These are phyloP conservation scores for Phytopythium boreale DNA, from an alignment of 352 stramenopile species.

Conservation along the genomic window DNA sequence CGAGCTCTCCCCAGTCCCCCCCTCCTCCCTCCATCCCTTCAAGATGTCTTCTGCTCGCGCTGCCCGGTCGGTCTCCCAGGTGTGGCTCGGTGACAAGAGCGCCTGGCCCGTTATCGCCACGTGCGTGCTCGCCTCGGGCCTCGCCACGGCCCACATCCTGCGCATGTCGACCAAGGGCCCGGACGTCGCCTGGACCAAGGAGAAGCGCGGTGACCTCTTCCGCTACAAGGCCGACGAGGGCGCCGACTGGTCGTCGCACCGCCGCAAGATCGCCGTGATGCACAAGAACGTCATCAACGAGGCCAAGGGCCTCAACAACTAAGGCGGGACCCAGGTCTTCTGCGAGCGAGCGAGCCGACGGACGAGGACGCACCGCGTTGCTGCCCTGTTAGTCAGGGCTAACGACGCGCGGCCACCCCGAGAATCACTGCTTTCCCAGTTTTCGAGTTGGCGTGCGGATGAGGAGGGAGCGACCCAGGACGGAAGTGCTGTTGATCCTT, in stretches of 20 bases:
- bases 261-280: slow-evolving; percentile 59
- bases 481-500: background rate
- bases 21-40: slow-evolving; percentile 13
- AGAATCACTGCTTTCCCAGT: background rate
- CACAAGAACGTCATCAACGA: slow-evolving; percentile 82
- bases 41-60: slow-evolving; percentile 54
- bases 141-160: slow-evolving; percentile 74
- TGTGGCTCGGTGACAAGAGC: slow-evolving; percentile 73
- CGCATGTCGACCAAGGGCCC: slow-evolving; percentile 68
- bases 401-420: background rate
- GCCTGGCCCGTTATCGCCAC: slow-evolving; percentile 76
- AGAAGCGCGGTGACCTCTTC: slow-evolving; percentile 70
- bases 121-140: slow-evolving; percentile 52
- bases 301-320: slow-evolving; percentile 65
- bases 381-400: background rate
- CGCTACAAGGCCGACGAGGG: slow-evolving; percentile 61
- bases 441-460: background rate
- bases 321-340: background rate
- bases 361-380: background rate
- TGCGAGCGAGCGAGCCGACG: background rate
- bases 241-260: slow-evolving; percentile 73
- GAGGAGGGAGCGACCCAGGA: background rate
- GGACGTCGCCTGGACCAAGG: slow-evolving; percentile 79
- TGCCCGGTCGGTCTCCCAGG: slow-evolving; percentile 49
- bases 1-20: slow-evolving; percentile 9